Evolutionary conservation across 2,329 filamentous ascomycete species (phyloP).

Genomic region (Aspergillaceae sp.): DNA sequence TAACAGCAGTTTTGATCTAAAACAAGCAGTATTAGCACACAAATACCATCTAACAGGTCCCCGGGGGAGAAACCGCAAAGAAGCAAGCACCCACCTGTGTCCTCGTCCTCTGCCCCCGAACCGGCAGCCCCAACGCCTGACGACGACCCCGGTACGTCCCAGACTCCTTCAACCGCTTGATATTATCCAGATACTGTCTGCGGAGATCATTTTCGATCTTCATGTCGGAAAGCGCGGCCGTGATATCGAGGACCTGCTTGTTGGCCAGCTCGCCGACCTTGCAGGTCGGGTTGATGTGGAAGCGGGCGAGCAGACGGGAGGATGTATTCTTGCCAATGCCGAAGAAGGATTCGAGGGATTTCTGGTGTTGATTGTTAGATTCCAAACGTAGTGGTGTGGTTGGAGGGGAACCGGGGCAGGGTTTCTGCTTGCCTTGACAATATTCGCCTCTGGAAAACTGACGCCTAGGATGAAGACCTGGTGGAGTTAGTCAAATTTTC

Average conservation of each 20-base stretch:
- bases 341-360: constrained; percentile 72
- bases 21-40: not conserved
- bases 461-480: constrained; percentile 79
- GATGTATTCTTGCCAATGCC: constrained; percentile 66
- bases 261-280: constrained; percentile 66
- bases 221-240: constrained; percentile 79
- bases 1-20: constrained; percentile 49
- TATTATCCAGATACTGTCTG: constrained; percentile 72
- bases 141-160: constrained; percentile 79
- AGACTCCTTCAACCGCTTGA: constrained; percentile 78
- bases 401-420: constrained; percentile 3
- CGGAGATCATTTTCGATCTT: constrained; percentile 85
- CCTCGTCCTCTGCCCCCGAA: constrained; percentile 80
- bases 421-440: constrained; percentile 63
- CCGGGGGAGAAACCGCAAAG: not conserved
- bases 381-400: constrained; percentile 2
- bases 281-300: constrained; percentile 76
- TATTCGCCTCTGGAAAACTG: constrained; percentile 73
- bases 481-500: not conserved
- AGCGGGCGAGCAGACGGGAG: constrained; percentile 72
- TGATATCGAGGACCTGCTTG: constrained; percentile 71
- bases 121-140: constrained; percentile 87
- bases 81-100: constrained; percentile 49
- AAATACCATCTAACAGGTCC: too few relatives aligned
- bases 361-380: constrained; percentile 16